phyloP scores from a whole-genome alignment of 2,329 filamentous ascomycete species.

The Pleoardoris graminearum region DNA sequence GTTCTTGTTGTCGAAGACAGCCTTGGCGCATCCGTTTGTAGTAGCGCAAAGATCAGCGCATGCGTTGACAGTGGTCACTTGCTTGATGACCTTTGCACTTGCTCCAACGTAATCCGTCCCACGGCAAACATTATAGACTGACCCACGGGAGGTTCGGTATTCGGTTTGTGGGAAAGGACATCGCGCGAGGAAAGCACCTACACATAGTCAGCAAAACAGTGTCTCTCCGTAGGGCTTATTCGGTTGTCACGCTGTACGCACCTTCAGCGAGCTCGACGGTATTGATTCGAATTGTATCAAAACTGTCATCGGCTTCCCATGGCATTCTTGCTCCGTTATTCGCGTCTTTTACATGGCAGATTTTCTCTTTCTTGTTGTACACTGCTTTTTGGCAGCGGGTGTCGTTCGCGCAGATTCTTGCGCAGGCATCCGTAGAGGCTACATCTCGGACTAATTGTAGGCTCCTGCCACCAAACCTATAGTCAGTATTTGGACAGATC shows the following conservation, averaged over 20 bases:
- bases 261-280: slow-evolving; percentile 1
- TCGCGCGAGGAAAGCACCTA: slow-evolving; percentile 15
- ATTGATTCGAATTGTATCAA: slow-evolving; percentile 27
- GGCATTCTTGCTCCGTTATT: slow-evolving; percentile 11
- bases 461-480: not conserved
- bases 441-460: not conserved
- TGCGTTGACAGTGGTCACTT: slow-evolving; percentile 19
- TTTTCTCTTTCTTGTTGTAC: slow-evolving; percentile 23
- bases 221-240: not conserved
- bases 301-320: slow-evolving; percentile 26
- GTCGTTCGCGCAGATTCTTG: not conserved
- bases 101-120: slow-evolving; percentile 29
- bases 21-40: slow-evolving; percentile 22
- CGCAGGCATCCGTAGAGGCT: not conserved
- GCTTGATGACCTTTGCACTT: slow-evolving; percentile 19
- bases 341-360: slow-evolving; percentile 28
- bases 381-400: slow-evolving; percentile 31
- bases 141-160: slow-evolving; percentile 16
- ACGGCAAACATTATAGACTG: slow-evolving; percentile 27
- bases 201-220: not conserved
- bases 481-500: not conserved
- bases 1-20: slow-evolving; percentile 24
- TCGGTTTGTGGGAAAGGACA: slow-evolving; percentile 27
- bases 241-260: not conserved
- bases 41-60: slow-evolving; percentile 30